Evolutionary conservation across 1,139 yeast genomes (phyloP), one percentile per base, ranked within the genome.

Genomic region (Scheffersomyces segobiensis): DNA sequence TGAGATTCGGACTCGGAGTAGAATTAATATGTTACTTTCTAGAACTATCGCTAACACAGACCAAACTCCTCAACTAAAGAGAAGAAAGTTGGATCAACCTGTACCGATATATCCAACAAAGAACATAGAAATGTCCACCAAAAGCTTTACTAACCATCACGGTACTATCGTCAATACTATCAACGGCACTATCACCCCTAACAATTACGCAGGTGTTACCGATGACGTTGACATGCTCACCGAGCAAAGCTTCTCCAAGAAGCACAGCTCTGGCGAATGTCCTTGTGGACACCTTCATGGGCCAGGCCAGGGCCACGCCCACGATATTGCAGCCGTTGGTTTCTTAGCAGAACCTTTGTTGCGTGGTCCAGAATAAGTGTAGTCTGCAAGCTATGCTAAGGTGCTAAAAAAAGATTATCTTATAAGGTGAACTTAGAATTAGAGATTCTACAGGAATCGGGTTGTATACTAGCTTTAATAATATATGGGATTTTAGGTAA

Each of bases 231-330:
- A 58, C 5, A 21, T 53, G 21, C 56, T 54, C 24, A 18, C 49
- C 5, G 56, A 49, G 6, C 52, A 24, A n/a, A 46, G n/a, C 26
- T 48, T 48, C 50, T 20, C 50, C 21, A 48, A 48, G 50, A 48
- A 48, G 50, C 17, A 21, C 50, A 24, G 26, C 20, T 52, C 32
- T 49, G 47, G 55, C 22, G 65, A 62, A 52, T 76, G 80, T 60
- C 72, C 75, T 1, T 76, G 80, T 64, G 80, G 80, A 4, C 66
- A 70, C 57, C 62, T 76, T 50, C 80, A 76, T 59, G 80, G 80
- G 0, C 77, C 78, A 2, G 78, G 77, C 7, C 75, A 70, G 52
- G 73, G 71, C 1, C 60, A 64, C 49, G 67, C 66, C 51, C 71
- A 72, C 52, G 80, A 76, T 56, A 59, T 69, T 17, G 62, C 58